Base-by-base conservation (phyloP, 1,139 yeast genomes). In the Pichia sp. region DNA sequence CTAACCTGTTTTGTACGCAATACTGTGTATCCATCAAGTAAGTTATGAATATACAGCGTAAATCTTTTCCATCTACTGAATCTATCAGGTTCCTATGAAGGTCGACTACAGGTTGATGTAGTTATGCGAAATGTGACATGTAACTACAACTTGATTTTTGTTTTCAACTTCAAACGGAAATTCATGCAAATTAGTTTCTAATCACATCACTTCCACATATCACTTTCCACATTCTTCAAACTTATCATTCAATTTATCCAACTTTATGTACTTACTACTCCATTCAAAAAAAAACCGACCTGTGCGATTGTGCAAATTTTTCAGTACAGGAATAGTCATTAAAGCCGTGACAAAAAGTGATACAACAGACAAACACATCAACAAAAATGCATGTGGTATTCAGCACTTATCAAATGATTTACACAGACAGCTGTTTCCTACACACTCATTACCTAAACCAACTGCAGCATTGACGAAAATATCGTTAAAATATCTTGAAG, bases 361-460 rank as follows among this genome's bases (percentile, higher is more conserved):
- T 36, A 18, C 14, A 9, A 18, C 3, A 36, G 18, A 36, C 19
- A 18, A 18, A 36, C 2, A 10, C 4, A 45, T 71, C 83, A 45
- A 88, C 27, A 54, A 42, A 42, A 54, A 87, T 64, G 87, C 80
- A 0, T 82, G 78, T 16, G 85, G 85, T 0, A 79, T 80, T n/a
- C 96, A 87, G 62, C 85, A 87, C 60, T 69, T 88, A 38, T 80
- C 93, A 0, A 68, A 71, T 9, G 70, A 71, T 1, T 65, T 88
- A 27, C 91, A 85, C 54, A 57, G 62, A 25, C 86, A 82, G 61
- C 66, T 88, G 1, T 88, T 87, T 62, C 88, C 84, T 5, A 64
- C 62, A 16, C 51, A 31, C 30, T 13, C 34, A 10, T 11, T 48
- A 14, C 45, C 54, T 1, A 47, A 43, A 8, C 47, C 55, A 5